phyloP scores from a whole-genome alignment of 306 rosid species.

The Pyrus communis region DNA sequence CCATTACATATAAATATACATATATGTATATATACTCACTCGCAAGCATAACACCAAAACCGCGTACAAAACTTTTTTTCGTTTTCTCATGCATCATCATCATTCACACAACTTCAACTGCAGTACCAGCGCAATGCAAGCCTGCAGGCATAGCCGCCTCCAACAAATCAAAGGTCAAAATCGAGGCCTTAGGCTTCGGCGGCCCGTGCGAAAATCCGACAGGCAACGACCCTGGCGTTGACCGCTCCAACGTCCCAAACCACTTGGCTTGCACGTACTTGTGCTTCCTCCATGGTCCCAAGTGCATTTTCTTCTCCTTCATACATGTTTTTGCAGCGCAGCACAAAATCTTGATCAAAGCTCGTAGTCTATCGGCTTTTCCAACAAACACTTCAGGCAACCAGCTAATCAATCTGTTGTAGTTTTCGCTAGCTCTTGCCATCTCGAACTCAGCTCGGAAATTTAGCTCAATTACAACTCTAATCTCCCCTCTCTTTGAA shows the following conservation, averaged over 20 bases:
- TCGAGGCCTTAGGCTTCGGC: conserved; percentile 49
- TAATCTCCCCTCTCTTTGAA: conserved; percentile 29
- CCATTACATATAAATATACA: background rate
- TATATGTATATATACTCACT: background rate
- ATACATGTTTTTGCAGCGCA: conserved; percentile 65
- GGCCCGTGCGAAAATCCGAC: conserved; percentile 14
- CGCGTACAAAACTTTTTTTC: background rate
- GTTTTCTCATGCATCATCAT: background rate
- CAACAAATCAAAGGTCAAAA: conserved; percentile 62
- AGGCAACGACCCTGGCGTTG: conserved; percentile 28
- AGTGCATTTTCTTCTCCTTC: conserved; percentile 84
- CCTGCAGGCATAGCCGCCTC: conserved; percentile 27
- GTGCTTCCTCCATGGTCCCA: conserved; percentile 84
- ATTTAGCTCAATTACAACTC: conserved; percentile 58
- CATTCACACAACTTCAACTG: conserved; percentile 44
- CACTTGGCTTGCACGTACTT: conserved; percentile 87
- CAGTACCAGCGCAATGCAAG: conserved; percentile 20
- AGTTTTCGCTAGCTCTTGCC: conserved; percentile 59
- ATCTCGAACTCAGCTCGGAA: conserved; percentile 73
- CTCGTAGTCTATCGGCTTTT: conserved; percentile 50
- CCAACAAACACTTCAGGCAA: conserved; percentile 72
- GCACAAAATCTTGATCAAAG: conserved; percentile 57
- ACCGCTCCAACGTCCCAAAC: conserved; percentile 45
- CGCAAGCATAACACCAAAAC: background rate
- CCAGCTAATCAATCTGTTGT: conserved; percentile 37